Conservation (phyloP, 768 basidiomycete species). For the Mycena kentingensis region DNA sequence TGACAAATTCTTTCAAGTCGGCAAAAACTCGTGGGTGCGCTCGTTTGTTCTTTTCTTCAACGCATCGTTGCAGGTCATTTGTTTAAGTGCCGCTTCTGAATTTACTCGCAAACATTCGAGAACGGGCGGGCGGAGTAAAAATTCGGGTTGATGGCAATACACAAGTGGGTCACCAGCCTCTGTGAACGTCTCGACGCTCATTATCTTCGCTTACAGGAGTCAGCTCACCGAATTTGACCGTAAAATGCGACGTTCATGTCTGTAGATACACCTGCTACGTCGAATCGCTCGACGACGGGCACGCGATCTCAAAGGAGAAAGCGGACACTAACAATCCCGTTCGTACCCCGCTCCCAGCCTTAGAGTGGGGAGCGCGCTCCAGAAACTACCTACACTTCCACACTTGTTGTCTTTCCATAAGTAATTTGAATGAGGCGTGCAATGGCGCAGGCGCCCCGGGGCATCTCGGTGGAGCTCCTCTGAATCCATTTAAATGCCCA, state of each 20-base stretch:
- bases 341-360: conserved; percentile 13
- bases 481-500: too few species aligned
- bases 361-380: too few species aligned
- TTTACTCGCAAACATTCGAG: conserved; percentile 39
- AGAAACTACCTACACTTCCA: background rate
- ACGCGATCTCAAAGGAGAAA: conserved; percentile 44
- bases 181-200: too few species aligned
- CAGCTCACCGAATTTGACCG: too few species aligned
- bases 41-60: background rate
- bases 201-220: too few species aligned
- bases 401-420: background rate
- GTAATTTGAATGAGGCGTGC: too few species aligned
- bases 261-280: conserved; percentile 44
- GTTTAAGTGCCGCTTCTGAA: conserved; percentile 24
- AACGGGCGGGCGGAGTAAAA: conserved; percentile 50
- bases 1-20: conserved; percentile 7
- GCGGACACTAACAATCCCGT: conserved; percentile 33
- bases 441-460: too few species aligned
- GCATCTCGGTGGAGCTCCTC: too few species aligned
- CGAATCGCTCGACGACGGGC: conserved; percentile 34
- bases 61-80: background rate
- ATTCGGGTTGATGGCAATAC: conserved; percentile 62
- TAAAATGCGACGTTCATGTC: too few species aligned
- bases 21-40: conserved; percentile 21
- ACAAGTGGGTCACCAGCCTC: too few species aligned